Conservation (phyloP, 306 rosid species). For the Corylus heterophylla region DNA sequence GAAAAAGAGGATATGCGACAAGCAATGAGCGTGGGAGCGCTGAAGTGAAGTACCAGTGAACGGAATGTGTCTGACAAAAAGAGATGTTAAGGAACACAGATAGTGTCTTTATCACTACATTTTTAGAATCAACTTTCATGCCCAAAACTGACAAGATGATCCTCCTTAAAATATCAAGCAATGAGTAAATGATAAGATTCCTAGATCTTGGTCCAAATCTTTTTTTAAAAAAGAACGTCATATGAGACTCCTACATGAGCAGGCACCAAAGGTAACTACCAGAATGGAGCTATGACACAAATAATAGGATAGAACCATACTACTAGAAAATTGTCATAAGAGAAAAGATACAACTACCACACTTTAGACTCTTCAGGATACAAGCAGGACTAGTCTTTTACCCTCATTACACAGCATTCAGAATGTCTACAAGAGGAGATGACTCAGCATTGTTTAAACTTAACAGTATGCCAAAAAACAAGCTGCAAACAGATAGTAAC, state of each 20-base stretch:
- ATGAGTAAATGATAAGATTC: not conserved
- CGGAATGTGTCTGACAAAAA: conserved; percentile 67
- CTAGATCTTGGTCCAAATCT: not conserved
- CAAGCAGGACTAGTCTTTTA: not conserved
- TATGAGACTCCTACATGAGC: not conserved
- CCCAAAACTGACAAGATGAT: not conserved
- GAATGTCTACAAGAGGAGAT: not conserved
- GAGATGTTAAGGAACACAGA: conserved; percentile 45
- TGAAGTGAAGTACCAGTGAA: conserved; percentile 93
- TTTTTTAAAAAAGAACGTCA: not conserved
- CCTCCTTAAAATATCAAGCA: not conserved
- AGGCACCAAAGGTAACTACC: conserved; percentile 8
- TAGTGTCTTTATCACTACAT: not conserved
- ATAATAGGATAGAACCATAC: not conserved
- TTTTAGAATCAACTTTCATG: not conserved
- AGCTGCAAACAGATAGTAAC: not conserved
- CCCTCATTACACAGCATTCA: not conserved
- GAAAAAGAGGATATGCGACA: conserved; percentile 89
- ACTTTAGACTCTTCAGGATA: not conserved
- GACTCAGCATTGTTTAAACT: not conserved
- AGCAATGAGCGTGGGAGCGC: conserved; percentile 90
- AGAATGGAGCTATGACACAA: not conserved
- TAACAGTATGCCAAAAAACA: not conserved
- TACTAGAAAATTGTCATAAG: not conserved
- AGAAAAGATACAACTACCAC: not conserved